These are phyloP conservation scores for Fragaria ananassa DNA, from an alignment of 306 rosid species.

Conservation along the genomic window DNA sequence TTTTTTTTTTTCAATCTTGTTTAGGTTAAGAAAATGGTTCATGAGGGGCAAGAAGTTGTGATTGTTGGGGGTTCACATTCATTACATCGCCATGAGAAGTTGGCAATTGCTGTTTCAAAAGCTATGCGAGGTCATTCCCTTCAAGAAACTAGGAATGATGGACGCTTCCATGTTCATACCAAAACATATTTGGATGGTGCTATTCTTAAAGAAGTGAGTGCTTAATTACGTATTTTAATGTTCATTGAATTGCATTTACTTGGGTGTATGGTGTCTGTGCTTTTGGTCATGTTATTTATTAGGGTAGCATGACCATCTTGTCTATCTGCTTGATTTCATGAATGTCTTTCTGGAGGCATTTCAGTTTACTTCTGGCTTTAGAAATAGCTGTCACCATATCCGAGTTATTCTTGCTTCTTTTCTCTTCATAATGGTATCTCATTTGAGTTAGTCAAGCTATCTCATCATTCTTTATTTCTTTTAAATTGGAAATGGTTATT, in stretches of 20 bases:
- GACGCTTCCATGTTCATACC: conserved; percentile 95
- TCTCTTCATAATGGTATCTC: background rate
- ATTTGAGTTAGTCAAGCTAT: background rate
- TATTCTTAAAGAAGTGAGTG: conserved; percentile 78
- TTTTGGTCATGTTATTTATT: conserved; percentile 4
- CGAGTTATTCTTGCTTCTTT: background rate
- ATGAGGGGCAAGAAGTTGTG: conserved; percentile 85
- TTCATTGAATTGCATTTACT: background rate
- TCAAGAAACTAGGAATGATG: conserved; percentile 94
- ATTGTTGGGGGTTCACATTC: conserved; percentile 78
- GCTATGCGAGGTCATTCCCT: conserved; percentile 97
- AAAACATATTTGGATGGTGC: conserved; percentile 91
- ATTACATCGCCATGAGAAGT: conserved; percentile 90
- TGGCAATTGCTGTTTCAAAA: conserved; percentile 91
- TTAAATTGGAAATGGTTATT: background rate
- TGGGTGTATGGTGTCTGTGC: conserved; percentile 5
- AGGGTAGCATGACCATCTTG: conserved; percentile 13
- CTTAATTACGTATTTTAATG: conserved; percentile 19
- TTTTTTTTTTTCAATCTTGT: conserved; percentile 23
- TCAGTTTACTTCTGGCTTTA: background rate
- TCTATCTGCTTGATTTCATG: conserved; percentile 1
- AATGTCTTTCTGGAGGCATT: conserved; percentile 3
- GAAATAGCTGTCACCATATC: background rate
- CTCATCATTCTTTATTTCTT: background rate
- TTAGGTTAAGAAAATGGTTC: conserved; percentile 88